Conservation (phyloP, 148 eudicot species). For the Gaultheria prostrata region DNA sequence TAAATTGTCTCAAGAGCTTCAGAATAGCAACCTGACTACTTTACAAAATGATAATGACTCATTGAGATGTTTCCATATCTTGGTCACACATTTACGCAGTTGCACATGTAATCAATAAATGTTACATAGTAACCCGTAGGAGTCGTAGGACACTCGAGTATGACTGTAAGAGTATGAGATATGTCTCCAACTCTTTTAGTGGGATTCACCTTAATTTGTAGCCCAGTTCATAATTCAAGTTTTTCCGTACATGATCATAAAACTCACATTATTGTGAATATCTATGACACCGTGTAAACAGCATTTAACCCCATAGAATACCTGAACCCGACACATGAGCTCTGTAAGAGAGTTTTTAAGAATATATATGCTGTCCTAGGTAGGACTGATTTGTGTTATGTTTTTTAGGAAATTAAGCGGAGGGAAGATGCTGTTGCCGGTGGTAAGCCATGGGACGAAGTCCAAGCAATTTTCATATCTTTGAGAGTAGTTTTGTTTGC, state of each 20-base stretch:
- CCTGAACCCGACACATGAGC: not conserved
- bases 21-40: not conserved
- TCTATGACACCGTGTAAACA: not conserved
- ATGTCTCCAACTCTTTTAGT: not conserved
- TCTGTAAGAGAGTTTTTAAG: not conserved
- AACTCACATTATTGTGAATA: not conserved
- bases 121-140: not conserved
- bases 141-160: not conserved
- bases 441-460: conserved; percentile 33
- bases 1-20: not conserved
- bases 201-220: not conserved
- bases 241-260: not conserved
- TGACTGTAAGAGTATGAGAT: not conserved
- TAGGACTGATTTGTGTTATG: conserved; percentile 7
- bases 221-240: not conserved
- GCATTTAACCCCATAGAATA: not conserved
- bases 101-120: not conserved
- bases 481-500: not conserved
- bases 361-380: not conserved
- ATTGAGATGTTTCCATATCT: not conserved
- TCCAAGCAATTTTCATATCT: not conserved
- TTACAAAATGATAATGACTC: not conserved
- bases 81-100: not conserved
- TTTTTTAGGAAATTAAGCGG: conserved; percentile 51
- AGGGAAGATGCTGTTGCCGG: conserved; percentile 60